Percentiles rank a stretch among this genome's conserved stretches.
phyloP scores from a whole-genome alignment of 192 early-diverging fungal species.

The Obelidium mucronatum region DNA sequence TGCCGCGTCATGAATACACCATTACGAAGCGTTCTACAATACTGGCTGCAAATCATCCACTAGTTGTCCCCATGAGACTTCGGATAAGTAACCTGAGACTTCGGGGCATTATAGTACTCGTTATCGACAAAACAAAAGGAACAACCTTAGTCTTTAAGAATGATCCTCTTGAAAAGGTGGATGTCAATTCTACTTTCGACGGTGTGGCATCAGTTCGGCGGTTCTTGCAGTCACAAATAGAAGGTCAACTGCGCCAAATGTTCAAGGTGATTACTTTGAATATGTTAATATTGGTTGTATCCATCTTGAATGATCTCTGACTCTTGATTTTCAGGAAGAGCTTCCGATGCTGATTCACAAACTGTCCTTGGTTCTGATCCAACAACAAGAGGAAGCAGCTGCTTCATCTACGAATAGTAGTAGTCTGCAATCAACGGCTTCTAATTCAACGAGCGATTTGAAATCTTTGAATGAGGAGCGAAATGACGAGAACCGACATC shows the following conservation, averaged over 20 bases:
- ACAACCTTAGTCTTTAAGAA: slow-evolving; percentile 97
- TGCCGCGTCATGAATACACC: slow-evolving; percentile 29
- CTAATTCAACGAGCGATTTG: not conserved
- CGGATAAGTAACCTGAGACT: slow-evolving; percentile 89
- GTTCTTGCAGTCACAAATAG: slow-evolving; percentile 91
- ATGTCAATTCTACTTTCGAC: slow-evolving; percentile 98
- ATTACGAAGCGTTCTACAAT: slow-evolving; percentile 35
- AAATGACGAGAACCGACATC: not conserved
- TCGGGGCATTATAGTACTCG: slow-evolving; percentile 91
- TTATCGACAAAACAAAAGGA: slow-evolving; percentile 92
- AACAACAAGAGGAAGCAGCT: slow-evolving; percentile 39
- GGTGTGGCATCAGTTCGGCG: slow-evolving; percentile 84
- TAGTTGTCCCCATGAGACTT: slow-evolving; percentile 95
- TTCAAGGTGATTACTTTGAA: slow-evolving; percentile 73
- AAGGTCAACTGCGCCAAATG: slow-evolving; percentile 84
- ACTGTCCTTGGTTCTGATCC: slow-evolving; percentile 71
- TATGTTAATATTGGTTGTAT: not conserved
- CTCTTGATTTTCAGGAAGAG: slow-evolving; percentile 65
- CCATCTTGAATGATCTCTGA: not conserved
- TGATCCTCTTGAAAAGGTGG: slow-evolving; percentile 92
- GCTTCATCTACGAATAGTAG: not conserved
- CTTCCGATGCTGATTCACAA: slow-evolving; percentile 93
- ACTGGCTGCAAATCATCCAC: slow-evolving; percentile 89
- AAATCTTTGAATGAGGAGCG: not conserved
- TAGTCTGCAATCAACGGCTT: not conserved